Conservation (phyloP, 305 asterid genomes). For the Coffea humblotiana region DNA sequence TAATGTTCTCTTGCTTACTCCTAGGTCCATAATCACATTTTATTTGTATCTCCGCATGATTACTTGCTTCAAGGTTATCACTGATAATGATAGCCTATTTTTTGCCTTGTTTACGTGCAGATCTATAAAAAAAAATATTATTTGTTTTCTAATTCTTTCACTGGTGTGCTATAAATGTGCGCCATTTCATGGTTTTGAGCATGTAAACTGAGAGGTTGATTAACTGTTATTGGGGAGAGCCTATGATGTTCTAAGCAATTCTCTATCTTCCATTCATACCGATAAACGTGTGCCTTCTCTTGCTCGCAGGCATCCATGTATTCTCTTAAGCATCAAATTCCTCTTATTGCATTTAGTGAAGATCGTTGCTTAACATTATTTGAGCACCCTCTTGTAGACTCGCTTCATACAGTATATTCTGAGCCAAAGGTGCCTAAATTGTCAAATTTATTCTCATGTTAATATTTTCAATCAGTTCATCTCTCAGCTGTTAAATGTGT, state of each 20-base stretch:
- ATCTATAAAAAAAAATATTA: neutral
- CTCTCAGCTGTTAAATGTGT: slow-evolving; percentile 26
- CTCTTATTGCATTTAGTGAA: slow-evolving; percentile 84
- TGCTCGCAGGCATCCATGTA: slow-evolving; percentile 69
- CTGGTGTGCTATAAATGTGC: neutral
- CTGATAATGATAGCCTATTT: neutral
- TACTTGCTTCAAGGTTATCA: neutral
- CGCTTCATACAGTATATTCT: slow-evolving; percentile 82
- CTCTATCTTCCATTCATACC: neutral
- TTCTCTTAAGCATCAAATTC: slow-evolving; percentile 76
- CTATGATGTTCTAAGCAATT: neutral
- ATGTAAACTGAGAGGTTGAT: neutral
- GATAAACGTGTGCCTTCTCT: neutral
- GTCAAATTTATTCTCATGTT: slow-evolving; percentile 9
- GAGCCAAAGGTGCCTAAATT: slow-evolving; percentile 80
- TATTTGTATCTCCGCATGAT: neutral
- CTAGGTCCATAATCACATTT: neutral
- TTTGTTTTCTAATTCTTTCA: neutral
- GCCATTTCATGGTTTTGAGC: neutral
- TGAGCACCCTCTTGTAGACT: slow-evolving; percentile 84
- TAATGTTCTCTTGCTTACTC: slow-evolving; percentile 27
- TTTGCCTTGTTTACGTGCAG: neutral
- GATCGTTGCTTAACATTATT: slow-evolving; percentile 84
- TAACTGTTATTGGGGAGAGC: neutral
- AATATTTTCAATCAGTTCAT: slow-evolving; percentile 15